Evolutionary conservation across 1,284 basidiomycete genomes (phyloP).

Genomic region (Trichosporon ovoides): DNA sequence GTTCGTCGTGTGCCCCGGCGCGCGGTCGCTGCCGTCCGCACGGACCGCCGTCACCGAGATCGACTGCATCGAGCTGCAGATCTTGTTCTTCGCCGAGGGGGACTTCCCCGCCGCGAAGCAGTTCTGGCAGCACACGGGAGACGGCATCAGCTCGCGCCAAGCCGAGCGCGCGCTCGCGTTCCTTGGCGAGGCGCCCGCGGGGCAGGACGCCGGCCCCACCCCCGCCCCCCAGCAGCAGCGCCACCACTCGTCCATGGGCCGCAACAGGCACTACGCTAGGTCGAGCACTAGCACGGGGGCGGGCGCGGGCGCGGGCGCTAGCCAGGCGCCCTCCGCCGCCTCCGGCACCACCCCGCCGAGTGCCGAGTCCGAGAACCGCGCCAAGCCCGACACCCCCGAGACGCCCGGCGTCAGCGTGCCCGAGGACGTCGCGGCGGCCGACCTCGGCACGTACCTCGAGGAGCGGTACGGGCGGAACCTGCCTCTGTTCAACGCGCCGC

Average conservation of each 20-base stretch:
- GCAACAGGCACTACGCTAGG: slow-evolving; percentile 40
- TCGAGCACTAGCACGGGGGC: not conserved
- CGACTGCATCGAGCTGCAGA: slow-evolving; percentile 61
- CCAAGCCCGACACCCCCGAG: not conserved
- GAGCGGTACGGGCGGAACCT: slow-evolving; percentile 94
- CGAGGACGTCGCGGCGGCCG: slow-evolving; percentile 49
- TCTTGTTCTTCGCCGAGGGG: slow-evolving; percentile 71
- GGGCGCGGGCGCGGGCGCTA: slow-evolving; percentile 11
- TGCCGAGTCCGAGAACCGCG: no score
- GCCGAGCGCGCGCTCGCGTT: slow-evolving; percentile 76
- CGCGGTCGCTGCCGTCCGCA: slow-evolving; percentile 21
- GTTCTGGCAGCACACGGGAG: slow-evolving; percentile 94
- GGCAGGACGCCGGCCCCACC: slow-evolving; percentile 6
- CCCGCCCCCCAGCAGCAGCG: not conserved
- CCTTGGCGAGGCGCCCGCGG: slow-evolving; percentile 52
- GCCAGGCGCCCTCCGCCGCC: not conserved
- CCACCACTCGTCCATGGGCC: slow-evolving; percentile 21
- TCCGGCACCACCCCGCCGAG: not conserved
- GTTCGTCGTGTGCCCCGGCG: slow-evolving; percentile 59
- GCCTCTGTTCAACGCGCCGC: slow-evolving; percentile 64
- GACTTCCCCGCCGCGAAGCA: slow-evolving; percentile 69
- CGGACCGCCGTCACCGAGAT: slow-evolving; percentile 26
- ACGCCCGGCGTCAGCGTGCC: slow-evolving; percentile 6
- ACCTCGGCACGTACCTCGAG: slow-evolving; percentile 63
- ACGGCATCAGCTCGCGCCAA: slow-evolving; percentile 80